Base-by-base conservation (phyloP, 768 basidiomycete genomes). In the Boletus fagicola region DNA sequence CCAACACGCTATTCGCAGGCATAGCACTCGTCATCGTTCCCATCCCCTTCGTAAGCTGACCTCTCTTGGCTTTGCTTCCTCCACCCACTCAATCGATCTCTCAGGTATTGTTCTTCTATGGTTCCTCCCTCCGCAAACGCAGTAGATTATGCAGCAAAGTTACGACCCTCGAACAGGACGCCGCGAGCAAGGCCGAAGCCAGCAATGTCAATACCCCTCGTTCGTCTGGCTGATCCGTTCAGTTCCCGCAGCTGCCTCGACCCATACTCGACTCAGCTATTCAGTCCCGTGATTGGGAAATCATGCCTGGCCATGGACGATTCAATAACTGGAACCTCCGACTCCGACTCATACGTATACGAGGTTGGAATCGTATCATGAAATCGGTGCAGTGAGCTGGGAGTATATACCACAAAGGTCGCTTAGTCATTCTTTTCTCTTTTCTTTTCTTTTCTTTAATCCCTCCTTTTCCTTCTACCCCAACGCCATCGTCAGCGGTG, bases 1-100 rank as follows among this genome's bases (percentile, higher is more conserved):
- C 83, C 5, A 81, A 79, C 55, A 80, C 77, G 9, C 68, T 84
- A 0, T 83, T 83, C 61, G 82, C 76, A 5, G 76, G 75, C 53
- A 64, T 88, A 33, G 83, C 80, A 0, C 63, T 76, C 10, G 13
- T 81, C 18, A 77, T 87, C 68, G 72, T 83, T 20, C 78, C 82
- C 4, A 82, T 88, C 31, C 83, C 83, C 11, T 83, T 80, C 54
- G 82, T 83, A 64, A 52, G 80, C 45, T 16, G 24, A 36, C 13
- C 11, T 11, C 24, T 20, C 16, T 11, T 8, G 1, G 10, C 11
- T 12, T 50, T 22, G 20, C 11, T 12, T 15, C n/a, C 9, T 13
- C 15, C 28, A 13, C 35, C 0, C 35, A 15, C 48, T 59, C 45
- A 53, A 33, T 20, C 31, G 11, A 48, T 24, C 16, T 33, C 16